phyloP scores from a whole-genome alignment of 2,329 filamentous ascomycete species.

The Colletotrichum cereale region DNA sequence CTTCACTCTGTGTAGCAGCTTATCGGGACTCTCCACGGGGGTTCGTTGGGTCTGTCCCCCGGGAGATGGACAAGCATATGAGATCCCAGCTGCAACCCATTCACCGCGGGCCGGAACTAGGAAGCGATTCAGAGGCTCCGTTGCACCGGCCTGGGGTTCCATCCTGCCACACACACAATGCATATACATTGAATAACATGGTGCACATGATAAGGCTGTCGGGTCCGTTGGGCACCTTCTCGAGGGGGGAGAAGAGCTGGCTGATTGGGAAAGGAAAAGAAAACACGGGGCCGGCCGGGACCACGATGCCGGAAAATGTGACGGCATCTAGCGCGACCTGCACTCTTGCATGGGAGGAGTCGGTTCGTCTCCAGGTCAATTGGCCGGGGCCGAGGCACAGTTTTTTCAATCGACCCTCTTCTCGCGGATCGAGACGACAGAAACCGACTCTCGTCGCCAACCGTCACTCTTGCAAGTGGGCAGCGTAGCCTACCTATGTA shows the following conservation, averaged over 20 bases:
- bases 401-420: conserved; percentile 28
- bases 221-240: conserved; percentile 1
- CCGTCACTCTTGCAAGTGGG: conserved; percentile 21
- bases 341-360: not conserved
- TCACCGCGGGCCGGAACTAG: conserved; percentile 19
- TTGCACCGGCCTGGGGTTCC: conserved; percentile 9
- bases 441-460: conserved; percentile 17
- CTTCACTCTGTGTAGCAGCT: conserved; percentile 7
- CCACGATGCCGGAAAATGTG: conserved; percentile 36
- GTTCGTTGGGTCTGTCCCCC: not conserved
- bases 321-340: conserved; percentile 20
- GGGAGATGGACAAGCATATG: conserved; percentile 1
- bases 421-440: conserved; percentile 6
- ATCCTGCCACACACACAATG: conserved; percentile 18
- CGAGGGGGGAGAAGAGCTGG: not conserved
- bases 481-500: conserved; percentile 32
- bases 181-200: not conserved
- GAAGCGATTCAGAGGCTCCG: conserved; percentile 19
- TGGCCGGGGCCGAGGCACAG: conserved; percentile 37
- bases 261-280: not conserved
- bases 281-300: conserved; percentile 34
- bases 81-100: not conserved
- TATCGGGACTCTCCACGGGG: conserved; percentile 13
- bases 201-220: conserved; percentile 7
- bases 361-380: conserved; percentile 25